Base-by-base conservation (phyloP, 192 early-diverging fungal genomes). In the Coemansia sp. region DNA sequence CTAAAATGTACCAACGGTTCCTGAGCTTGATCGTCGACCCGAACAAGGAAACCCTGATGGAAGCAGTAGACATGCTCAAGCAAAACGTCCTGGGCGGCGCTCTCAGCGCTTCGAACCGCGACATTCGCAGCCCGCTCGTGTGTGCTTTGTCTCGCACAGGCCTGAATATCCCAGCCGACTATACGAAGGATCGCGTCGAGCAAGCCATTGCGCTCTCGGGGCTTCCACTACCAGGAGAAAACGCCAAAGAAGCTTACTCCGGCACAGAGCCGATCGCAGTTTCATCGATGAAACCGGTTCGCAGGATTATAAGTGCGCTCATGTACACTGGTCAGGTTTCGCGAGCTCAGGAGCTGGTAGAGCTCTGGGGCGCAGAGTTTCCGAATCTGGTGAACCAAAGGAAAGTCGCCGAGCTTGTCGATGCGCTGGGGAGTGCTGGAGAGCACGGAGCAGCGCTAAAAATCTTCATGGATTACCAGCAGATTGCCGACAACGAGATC, bases 401-500 rank as follows among this genome's bases (percentile, higher is more conserved):
- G 50, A 73, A 58, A 44, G 29, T 70, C 40, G 48, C 70, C 4
- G 67, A 48, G 44, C 55, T 79, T 20, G 62, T 79, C 11, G 44
- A 55, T 10, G 76, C 59, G 6, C 42, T 73, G 25, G 65, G 57
- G 3, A n/a, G 27, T 9, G 30, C 54, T 10, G 69, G 59, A 11
- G 31, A 63, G 31, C 62, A 68, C 47, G 31, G 27, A 9, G 33
- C 73, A 47, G 76, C 76, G 15, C 67, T 79, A 5, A 64, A 59
- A 44, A 52, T 79, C 11, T 79, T 79, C 66, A 38, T 67, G 6
- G 40, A 45, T 20, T 45, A 63, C 22, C 76, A 79, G 57, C 55
- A 72, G 38, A 37, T 64, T 36, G 59, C 55, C 19, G 33, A 42
- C 31, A 33, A 53, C 45, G 70, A 70, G 9, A 44, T 62, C 20